Percentiles rank a stretch among this genome's conserved stretches.
phyloP scores from a whole-genome alignment of 768 basidiomycete species.

The Phlebiopsis gigantea region DNA sequence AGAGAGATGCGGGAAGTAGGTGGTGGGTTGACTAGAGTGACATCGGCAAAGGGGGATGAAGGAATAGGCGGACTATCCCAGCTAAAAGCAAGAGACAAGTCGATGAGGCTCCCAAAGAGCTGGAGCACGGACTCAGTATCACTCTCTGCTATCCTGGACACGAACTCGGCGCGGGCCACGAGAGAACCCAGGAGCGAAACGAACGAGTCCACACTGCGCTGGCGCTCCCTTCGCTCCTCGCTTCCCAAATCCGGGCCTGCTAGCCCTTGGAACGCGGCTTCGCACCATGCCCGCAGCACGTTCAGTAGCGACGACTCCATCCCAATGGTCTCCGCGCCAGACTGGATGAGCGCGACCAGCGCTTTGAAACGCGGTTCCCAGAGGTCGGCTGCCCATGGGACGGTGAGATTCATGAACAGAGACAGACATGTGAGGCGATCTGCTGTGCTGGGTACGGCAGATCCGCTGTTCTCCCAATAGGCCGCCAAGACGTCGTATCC shows the following conservation, averaged over 20 bases:
- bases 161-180: slow-evolving; percentile 44
- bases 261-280: slow-evolving; percentile 52
- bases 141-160: slow-evolving; percentile 56
- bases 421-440: slow-evolving; percentile 63
- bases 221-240: slow-evolving; percentile 46
- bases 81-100: slow-evolving; percentile 37
- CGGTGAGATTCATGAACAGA: slow-evolving; percentile 44
- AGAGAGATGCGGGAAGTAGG: slow-evolving; percentile 24
- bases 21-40: slow-evolving; percentile 24
- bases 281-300: slow-evolving; percentile 60
- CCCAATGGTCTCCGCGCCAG: slow-evolving; percentile 56
- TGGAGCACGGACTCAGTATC: slow-evolving; percentile 50
- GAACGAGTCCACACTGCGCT: slow-evolving; percentile 59
- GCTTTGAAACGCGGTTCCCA: slow-evolving; percentile 72
- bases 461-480: slow-evolving; percentile 60
- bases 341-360: slow-evolving; percentile 55
- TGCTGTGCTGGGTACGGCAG: slow-evolving; percentile 39
- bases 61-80: slow-evolving; percentile 13
- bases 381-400: slow-evolving; percentile 57
- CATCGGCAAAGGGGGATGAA: slow-evolving; percentile 20
- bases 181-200: slow-evolving; percentile 50
- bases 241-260: slow-evolving; percentile 24
- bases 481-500: slow-evolving; percentile 71
- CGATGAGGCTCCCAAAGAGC: slow-evolving; percentile 58
- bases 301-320: slow-evolving; percentile 54